phyloP scores from a whole-genome alignment of 78 protist species.

The Dictyostelium brefeldianum region DNA sequence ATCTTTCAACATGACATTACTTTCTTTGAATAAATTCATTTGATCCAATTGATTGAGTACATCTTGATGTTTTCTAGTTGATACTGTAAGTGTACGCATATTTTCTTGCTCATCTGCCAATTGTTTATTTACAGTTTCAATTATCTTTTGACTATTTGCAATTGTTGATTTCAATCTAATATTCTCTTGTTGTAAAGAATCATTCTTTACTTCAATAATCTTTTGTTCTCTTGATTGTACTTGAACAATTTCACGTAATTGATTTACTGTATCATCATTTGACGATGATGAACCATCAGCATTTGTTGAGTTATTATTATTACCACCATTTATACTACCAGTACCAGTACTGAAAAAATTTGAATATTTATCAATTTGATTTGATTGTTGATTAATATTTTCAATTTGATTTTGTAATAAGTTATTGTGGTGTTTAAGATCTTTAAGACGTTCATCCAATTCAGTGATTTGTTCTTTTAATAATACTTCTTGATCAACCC shows the following conservation, averaged over 20 bases:
- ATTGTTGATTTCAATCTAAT: slow-evolving; percentile 45
- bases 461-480: slow-evolving; percentile 29
- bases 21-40: slow-evolving; percentile 72
- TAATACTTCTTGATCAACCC: slow-evolving; percentile 55
- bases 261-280: not conserved
- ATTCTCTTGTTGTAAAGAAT: slow-evolving; percentile 50
- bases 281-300: not conserved
- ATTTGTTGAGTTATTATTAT: not conserved
- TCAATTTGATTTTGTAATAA: slow-evolving; percentile 61
- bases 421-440: slow-evolving; percentile 58
- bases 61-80: slow-evolving; percentile 58
- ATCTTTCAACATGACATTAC: slow-evolving; percentile 62
- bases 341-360: not conserved
- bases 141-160: slow-evolving; percentile 6
- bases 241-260: slow-evolving; percentile 22
- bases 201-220: slow-evolving; percentile 55
- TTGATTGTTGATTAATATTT: not conserved
- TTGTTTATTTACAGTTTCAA: slow-evolving; percentile 35
- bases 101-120: slow-evolving; percentile 33
- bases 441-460: slow-evolving; percentile 64
- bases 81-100: slow-evolving; percentile 49
- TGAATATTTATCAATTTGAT: slow-evolving; percentile 45
- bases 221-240: slow-evolving; percentile 78
- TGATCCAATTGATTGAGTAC: slow-evolving; percentile 64
- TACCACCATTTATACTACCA: too few species aligned